Conservation (phyloP, 2,329 filamentous ascomycete genomes). For the Diaporthe capsici region DNA sequence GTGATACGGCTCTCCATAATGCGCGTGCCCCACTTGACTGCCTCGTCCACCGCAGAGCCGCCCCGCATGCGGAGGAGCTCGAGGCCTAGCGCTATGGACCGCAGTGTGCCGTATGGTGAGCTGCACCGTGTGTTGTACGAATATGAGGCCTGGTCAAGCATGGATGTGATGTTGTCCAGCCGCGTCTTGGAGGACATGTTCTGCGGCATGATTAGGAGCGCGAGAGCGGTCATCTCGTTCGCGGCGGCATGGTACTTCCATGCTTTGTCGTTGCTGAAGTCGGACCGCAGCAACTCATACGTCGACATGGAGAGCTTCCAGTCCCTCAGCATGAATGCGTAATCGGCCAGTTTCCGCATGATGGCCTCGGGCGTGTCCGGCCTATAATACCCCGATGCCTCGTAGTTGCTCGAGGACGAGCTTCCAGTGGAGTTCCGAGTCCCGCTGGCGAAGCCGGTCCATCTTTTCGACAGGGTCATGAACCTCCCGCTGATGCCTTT, state of each 20-base stretch:
- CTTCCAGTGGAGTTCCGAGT: conserved; percentile 72
- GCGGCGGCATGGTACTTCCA: conserved; percentile 96
- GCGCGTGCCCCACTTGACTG: conserved; percentile 85
- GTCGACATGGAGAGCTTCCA: conserved; percentile 94
- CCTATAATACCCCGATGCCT: conserved; percentile 84
- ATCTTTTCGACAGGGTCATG: conserved; percentile 92
- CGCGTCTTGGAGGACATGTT: conserved; percentile 81
- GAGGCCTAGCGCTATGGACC: conserved; percentile 80
- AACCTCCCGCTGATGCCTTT: conserved; percentile 93
- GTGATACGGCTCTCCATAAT: conserved; percentile 84
- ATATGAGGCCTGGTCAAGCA: conserved; percentile 92
- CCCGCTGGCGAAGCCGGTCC: conserved; percentile 82
- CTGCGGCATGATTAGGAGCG: conserved; percentile 83
- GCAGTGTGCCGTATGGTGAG: conserved; percentile 83
- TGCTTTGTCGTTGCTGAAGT: conserved; percentile 95
- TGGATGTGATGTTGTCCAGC: conserved; percentile 84
- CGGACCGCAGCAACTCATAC: conserved; percentile 89
- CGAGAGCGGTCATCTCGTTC: conserved; percentile 94
- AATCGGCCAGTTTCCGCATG: conserved; percentile 94
- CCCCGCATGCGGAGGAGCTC: conserved; percentile 88
- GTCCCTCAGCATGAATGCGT: conserved; percentile 96
- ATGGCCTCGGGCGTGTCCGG: conserved; percentile 89
- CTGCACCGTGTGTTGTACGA: conserved; percentile 91
- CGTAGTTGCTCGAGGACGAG: conserved; percentile 78
- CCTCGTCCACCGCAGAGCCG: conserved; percentile 85